Evolutionary conservation across 805 yeast species (phyloP), one percentile per base, ranked within the genome.

Genomic region (Kuraishia ogatae): DNA sequence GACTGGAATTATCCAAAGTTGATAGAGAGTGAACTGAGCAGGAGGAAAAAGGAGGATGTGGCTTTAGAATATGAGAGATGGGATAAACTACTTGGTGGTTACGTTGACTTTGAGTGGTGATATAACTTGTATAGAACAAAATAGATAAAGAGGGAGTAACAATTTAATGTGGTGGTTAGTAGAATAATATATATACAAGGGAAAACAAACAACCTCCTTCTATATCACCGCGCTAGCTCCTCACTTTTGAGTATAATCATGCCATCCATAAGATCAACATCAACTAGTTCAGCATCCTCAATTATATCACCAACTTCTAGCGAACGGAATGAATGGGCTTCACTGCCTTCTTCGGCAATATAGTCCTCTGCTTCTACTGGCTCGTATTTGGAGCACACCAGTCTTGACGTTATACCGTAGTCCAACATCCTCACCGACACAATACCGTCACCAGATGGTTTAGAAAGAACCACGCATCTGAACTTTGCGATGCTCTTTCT

Each of bases 1-100:
- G 97, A 92, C 68, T 93, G 97, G 89, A 83, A 85, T 56, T 94
- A 92, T 66, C 74, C 78, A 39, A 73, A 87, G 62, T 67, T 88
- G 54, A 62, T 86, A 57, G 83, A 80, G 26, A 81, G 83, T 64
- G 96, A 88, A 66, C 69, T 75, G 51, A 75, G 75, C 26, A 84
- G 89, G 71, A 81, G 67, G 59, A 75, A 89, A 66, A 85, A 85
- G 61, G 81, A 84, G 4, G 83, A 85, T 61, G 87, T 94, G 2
- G 87, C 94, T 0, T 70, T 91, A 51, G 97, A 92, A 65, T 87
- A 76, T 62, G 93, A 88, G 57, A 71, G 68, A 56, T 80, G 75
- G 71, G 75, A 71, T 39, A 58, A 56, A 2, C 57, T 80, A 35
- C 70, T 79, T n/a, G 69, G 64, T 8, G 62, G 61, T n/a, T 61